These are phyloP conservation scores for Ramaria sp. DNA, from an alignment of 768 basidiomycete species.

Conservation along the genomic window DNA sequence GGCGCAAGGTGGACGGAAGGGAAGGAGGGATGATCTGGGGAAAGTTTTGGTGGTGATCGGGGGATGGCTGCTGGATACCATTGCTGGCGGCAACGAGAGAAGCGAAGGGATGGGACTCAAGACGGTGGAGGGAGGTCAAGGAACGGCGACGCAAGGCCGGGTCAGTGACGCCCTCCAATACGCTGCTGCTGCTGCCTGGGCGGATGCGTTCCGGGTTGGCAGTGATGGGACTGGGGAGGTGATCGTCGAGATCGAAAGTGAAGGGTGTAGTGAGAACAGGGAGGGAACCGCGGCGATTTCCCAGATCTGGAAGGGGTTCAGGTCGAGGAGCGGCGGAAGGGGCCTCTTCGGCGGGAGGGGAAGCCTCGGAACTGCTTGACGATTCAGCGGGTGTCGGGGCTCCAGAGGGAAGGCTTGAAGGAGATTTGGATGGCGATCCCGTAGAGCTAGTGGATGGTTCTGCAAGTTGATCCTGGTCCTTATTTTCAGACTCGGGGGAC, in stretches of 20 bases:
- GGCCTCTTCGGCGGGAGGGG: constrained; percentile 9
- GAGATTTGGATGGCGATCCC: constrained; percentile 26
- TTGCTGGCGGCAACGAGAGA: constrained; percentile 3
- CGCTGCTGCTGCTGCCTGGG: too few species aligned
- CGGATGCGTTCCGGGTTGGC: too few species aligned
- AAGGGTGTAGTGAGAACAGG: constrained; percentile 11
- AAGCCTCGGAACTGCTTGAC: constrained; percentile 16
- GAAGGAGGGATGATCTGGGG: constrained; percentile 9
- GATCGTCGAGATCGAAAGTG: constrained; percentile 14
- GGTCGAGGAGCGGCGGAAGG: too few species aligned
- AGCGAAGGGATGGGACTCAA: constrained; percentile 1
- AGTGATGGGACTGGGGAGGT: constrained; percentile 17
- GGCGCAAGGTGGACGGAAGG: constrained; percentile 24
- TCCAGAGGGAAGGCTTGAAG: constrained; percentile 13
- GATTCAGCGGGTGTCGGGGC: constrained; percentile 11
- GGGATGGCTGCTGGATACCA: too few species aligned
- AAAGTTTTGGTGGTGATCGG: too few species aligned
- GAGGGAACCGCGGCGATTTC: not conserved
- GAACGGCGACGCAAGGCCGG: not conserved
- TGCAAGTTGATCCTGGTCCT: constrained; percentile 17
- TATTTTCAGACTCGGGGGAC: constrained; percentile 3
- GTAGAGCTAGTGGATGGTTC: constrained; percentile 26
- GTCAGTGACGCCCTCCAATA: constrained; percentile 1
- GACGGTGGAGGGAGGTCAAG: constrained; percentile 6
- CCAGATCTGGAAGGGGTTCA: constrained; percentile 22